Evolutionary conservation across 768 basidiomycete genomes (phyloP), one percentile per base, ranked within the genome.

Genomic region (Steccherinum ochraceum): DNA sequence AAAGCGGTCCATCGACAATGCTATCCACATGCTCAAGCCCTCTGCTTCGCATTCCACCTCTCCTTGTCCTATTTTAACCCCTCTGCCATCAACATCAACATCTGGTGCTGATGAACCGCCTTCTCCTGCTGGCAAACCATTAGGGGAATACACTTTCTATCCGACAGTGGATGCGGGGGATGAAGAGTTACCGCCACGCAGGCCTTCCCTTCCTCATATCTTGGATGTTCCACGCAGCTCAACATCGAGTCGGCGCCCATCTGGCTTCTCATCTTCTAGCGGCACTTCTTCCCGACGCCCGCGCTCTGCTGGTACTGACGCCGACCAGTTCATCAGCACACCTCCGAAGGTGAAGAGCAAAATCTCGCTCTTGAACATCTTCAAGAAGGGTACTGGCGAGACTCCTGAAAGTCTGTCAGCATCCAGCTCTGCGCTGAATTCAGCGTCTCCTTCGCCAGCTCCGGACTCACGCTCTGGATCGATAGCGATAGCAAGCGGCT

Each of bases 1-100:
- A 53, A 90, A 92, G 64, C 80, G 82, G 39, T 90, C 88, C 1
- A 79, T 89, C 52, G 89, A 92, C 62, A 85, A 82, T 40, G 80
- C 64, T 0, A 69, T 87, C 56, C 75, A 80, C 49, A 73, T 77
- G 63, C 57, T 72, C 55, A 68, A 69, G 53, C 62, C 64, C 18
- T 57, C 68, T 20, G 56, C 65, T 39, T 58, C 68, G 44, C 70
- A 61, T 4, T 57, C 60, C 12, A 53, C 63, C 16, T 56, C 53
- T 13, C 59, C 49, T 35, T 35, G 30, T 35, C 30, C 30, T 35
- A 7, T 16, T 35, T 35, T 35, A 16, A 35, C 30, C 7, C 30
- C 30, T 35, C 30, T 35, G 30, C 30, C 30, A 16, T 35, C 30
- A 7, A 27, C 54, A 58, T 47, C 55, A 53, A 12, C 45, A 50